Evolutionary conservation across 441 rosid species (phyloP), one percentile per base, ranked within the genome.

Genomic region (Erodium chrysanthum): DNA sequence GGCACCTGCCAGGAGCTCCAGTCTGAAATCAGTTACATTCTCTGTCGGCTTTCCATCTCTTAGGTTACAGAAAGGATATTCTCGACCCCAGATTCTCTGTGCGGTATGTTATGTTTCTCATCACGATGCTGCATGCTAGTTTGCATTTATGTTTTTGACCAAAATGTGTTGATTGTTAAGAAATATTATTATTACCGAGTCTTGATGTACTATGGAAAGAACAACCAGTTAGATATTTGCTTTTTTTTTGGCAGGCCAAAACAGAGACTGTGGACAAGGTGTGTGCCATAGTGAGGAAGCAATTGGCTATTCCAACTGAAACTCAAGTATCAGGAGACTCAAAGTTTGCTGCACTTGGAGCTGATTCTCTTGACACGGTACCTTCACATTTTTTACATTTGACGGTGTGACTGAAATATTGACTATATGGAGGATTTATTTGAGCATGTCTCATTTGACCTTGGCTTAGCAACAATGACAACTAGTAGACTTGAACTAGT

Each of bases 311-410:
- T 10, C 62, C 83, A 12, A 74, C 67, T 6, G 86, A 71, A 15
- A 9, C 77, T 62, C 62, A 61, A 0, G 75, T 83, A n/a, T 75
- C 70, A 3, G 84, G 80, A 61, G 84, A 81, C n/a, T 83, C 83
- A 12, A 81, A 80, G 71, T 85, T 85, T 6, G 27, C 73, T 21
- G 69, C 79, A 3, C 82, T 85, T 23, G 86, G 84, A 70, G 85
- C 84, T 33, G 85, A 78, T 78, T 81, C 86, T 71, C 82, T 80
- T 10, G 89, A 81, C 60, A 75, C 84, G 70, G 86, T 81, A 79
- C 40, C n/a, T 18, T 23, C 46, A 40, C 2, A 29, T 29, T 29
- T 4, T 29, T 4, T 29, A 29, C 33, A 29, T 29, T 29, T 29
- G 33, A 29, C 33, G 4, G 29, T 1, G 3, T 29, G 33, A 29